Evolutionary conservation across 164 flowering plant genomes (phyloP).

Genomic region (Warburgia ugandensis): DNA sequence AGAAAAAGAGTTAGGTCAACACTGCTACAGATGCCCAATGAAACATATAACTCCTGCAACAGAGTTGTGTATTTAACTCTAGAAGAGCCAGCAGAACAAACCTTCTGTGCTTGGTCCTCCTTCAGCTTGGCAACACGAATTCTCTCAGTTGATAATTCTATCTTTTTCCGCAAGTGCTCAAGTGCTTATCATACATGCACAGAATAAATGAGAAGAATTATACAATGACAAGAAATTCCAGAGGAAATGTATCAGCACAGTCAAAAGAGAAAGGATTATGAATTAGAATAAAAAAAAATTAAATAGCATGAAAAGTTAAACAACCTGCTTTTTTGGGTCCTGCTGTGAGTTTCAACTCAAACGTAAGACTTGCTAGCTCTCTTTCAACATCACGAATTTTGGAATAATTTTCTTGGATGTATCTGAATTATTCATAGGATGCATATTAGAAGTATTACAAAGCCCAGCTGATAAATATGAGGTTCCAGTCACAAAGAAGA

Average conservation of each 20-base stretch:
- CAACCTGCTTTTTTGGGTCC: slow-evolving; percentile 98
- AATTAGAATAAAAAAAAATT: too few species aligned
- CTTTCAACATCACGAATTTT: slow-evolving; percentile 95
- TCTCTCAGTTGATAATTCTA: slow-evolving; percentile 77
- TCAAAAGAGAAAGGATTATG: too few species aligned
- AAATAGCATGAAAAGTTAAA: slow-evolving; percentile 9
- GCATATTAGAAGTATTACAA: slow-evolving; percentile 2
- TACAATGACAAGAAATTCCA: background rate
- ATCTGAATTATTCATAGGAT: slow-evolving; percentile 31
- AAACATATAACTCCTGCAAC: background rate
- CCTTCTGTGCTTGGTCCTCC: slow-evolving; percentile 88
- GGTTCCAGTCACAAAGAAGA: too few species aligned
- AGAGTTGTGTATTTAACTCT: background rate
- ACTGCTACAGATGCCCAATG: background rate
- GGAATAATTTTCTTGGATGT: slow-evolving; percentile 88
- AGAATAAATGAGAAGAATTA: background rate
- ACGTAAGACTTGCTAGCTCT: slow-evolving; percentile 65
- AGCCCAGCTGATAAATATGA: too few species aligned
- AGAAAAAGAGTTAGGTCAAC: too few species aligned
- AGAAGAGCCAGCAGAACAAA: slow-evolving; percentile 19
- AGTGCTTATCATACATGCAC: slow-evolving; percentile 45
- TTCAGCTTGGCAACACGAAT: slow-evolving; percentile 69
- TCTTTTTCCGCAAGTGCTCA: slow-evolving; percentile 87
- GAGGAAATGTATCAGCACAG: too few species aligned
- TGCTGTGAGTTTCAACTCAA: slow-evolving; percentile 95